Evolutionary conservation across 768 basidiomycete genomes (phyloP).

Genomic region (Hydnum rufescens): DNA sequence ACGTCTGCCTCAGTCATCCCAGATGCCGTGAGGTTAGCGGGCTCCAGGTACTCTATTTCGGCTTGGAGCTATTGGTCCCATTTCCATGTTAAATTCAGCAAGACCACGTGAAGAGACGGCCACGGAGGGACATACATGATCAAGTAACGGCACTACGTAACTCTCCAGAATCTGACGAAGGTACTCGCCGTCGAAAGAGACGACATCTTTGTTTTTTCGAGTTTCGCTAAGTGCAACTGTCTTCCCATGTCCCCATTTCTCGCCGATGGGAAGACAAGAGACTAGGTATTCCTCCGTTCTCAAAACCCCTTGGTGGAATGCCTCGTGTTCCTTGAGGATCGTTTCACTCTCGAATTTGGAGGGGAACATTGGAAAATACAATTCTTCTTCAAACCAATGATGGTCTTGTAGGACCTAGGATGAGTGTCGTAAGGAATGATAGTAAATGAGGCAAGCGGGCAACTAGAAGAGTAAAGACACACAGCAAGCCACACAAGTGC

Average conservation of each 20-base stretch:
- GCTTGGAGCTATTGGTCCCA: not conserved
- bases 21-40: not conserved
- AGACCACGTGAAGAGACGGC: too few relatives aligned
- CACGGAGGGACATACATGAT: not conserved
- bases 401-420: not conserved
- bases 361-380: not conserved
- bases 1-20: not conserved
- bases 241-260: not conserved
- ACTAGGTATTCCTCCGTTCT: not conserved
- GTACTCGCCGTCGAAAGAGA: not conserved
- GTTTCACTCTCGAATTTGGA: not conserved
- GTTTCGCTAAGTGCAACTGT: not conserved
- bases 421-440: not conserved
- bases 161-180: not conserved
- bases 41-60: not conserved
- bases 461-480: not conserved
- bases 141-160: not conserved
- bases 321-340: not conserved
- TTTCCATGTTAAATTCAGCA: too few relatives aligned
- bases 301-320: not conserved
- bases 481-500: not conserved
- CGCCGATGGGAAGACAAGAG: not conserved
- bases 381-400: not conserved
- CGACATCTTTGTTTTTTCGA: not conserved
- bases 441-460: not conserved